These are phyloP conservation scores for Fusarium sp. DNA, from an alignment of 2,329 filamentous ascomycete species.

Conservation along the genomic window DNA sequence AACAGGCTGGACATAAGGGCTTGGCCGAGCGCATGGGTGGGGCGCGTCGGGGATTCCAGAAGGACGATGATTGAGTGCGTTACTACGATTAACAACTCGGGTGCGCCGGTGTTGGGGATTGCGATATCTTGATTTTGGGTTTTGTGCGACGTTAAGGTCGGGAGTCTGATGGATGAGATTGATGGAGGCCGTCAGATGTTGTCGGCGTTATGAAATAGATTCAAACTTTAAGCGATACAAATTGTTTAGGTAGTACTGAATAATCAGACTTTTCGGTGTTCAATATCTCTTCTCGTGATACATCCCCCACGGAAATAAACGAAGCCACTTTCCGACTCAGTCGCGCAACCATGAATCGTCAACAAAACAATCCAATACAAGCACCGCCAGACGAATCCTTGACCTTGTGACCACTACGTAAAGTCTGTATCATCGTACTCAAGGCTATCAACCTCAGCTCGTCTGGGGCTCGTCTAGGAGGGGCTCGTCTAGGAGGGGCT, in stretches of 20 bases:
- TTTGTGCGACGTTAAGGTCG: neutral
- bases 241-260: neutral
- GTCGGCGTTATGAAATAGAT: neutral
- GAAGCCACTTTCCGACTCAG: constrained; percentile 7
- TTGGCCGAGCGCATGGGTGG: constrained; percentile 67
- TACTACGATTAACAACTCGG: neutral
- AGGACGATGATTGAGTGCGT: constrained; percentile 58
- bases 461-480: neutral
- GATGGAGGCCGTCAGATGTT: neutral
- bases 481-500: neutral
- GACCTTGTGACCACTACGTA: neutral
- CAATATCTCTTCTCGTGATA: constrained; percentile 5
- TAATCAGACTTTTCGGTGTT: constrained; percentile 8
- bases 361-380: neutral
- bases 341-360: constrained; percentile 6
- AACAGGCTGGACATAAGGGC: constrained; percentile 66
- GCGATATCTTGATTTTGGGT: neutral
- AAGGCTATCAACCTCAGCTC: constrained; percentile 7
- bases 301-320: neutral
- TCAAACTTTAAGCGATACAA: neutral
- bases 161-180: neutral
- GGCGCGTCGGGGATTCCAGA: constrained; percentile 60
- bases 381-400: neutral
- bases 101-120: neutral
- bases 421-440: constrained; percentile 1